Evolutionary conservation across 1,139 yeast genomes (phyloP).

Genomic region (Nakaseomyces uthaithaninus): DNA sequence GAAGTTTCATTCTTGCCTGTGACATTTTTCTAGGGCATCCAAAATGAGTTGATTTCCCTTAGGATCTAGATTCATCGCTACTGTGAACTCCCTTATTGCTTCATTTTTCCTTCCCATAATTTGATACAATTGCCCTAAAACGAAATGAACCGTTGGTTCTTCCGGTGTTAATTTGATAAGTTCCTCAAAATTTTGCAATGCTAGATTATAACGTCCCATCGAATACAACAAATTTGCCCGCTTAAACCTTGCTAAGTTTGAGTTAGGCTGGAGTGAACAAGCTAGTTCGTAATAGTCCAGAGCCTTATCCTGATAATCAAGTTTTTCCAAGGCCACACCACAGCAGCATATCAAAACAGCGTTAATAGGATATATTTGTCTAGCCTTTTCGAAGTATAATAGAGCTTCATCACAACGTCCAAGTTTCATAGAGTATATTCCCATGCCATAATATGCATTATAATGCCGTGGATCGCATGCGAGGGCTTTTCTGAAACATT

Average conservation of each 20-base stretch:
- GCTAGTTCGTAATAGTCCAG: slow-evolving; percentile 79
- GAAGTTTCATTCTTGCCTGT: slow-evolving; percentile 21
- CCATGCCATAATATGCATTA: slow-evolving; percentile 93
- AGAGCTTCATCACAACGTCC: slow-evolving; percentile 84
- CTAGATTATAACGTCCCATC: slow-evolving; percentile 62
- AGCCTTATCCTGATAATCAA: slow-evolving; percentile 63
- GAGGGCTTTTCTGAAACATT: slow-evolving; percentile 72
- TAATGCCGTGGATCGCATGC: slow-evolving; percentile 75
- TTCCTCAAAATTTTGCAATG: slow-evolving; percentile 65
- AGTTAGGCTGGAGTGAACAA: slow-evolving; percentile 71
- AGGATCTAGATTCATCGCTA: slow-evolving; percentile 87
- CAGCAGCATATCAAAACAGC: slow-evolving; percentile 86
- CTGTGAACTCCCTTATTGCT: slow-evolving; percentile 81
- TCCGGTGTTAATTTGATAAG: slow-evolving; percentile 78
- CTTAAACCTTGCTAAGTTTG: slow-evolving; percentile 81
- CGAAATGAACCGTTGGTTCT: slow-evolving; percentile 87
- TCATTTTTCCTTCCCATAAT: slow-evolving; percentile 62
- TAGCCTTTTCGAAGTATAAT: slow-evolving; percentile 79
- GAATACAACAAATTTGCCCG: slow-evolving; percentile 76
- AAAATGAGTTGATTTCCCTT: slow-evolving; percentile 82
- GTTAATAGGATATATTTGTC: slow-evolving; percentile 82
- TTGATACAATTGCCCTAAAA: slow-evolving; percentile 80
- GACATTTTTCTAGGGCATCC: slow-evolving; percentile 62
- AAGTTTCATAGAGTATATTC: slow-evolving; percentile 83
- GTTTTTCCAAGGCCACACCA: slow-evolving; percentile 85